These are phyloP conservation scores for Symbiodinium pilosum DNA, from an alignment of 73 alveolate genomes.

Conservation along the genomic window DNA sequence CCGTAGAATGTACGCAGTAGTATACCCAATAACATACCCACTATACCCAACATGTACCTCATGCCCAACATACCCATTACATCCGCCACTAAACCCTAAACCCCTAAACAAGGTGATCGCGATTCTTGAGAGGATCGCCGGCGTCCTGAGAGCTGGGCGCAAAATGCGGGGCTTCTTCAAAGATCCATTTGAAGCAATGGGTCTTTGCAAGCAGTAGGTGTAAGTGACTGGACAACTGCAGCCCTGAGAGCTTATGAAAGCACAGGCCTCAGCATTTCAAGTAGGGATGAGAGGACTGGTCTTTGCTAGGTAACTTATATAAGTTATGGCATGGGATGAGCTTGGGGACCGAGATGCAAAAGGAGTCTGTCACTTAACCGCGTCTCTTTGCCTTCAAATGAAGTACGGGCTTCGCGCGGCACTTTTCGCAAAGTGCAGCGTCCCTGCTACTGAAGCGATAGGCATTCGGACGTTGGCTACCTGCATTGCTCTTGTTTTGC, in stretches of 20 bases:
- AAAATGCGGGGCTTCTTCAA: background rate
- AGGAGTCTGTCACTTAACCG: background rate
- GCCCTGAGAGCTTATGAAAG: background rate
- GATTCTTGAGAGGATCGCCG: background rate
- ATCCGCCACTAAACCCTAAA: too few species aligned
- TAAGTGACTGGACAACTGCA: background rate
- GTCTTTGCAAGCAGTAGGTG: slow-evolving; percentile 7
- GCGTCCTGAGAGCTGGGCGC: slow-evolving; percentile 7
- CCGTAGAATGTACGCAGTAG: too few species aligned
- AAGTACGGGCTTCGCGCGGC: background rate
- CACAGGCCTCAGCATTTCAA: background rate
- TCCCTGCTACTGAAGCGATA: background rate
- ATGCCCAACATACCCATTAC: too few species aligned
- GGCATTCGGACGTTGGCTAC: slow-evolving; percentile 8
- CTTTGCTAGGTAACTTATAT: background rate
- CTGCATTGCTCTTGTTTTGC: background rate
- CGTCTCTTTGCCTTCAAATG: background rate
- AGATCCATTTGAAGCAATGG: background rate
- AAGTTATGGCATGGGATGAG: background rate
- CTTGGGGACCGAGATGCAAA: background rate
- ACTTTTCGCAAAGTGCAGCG: background rate
- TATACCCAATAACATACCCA: too few species aligned
- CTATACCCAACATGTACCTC: too few species aligned
- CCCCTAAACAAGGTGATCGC: too few species aligned
- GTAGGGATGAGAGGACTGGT: background rate